Base-by-base conservation (phyloP, 768 basidiomycete species). In the Mrakia gelida region DNA sequence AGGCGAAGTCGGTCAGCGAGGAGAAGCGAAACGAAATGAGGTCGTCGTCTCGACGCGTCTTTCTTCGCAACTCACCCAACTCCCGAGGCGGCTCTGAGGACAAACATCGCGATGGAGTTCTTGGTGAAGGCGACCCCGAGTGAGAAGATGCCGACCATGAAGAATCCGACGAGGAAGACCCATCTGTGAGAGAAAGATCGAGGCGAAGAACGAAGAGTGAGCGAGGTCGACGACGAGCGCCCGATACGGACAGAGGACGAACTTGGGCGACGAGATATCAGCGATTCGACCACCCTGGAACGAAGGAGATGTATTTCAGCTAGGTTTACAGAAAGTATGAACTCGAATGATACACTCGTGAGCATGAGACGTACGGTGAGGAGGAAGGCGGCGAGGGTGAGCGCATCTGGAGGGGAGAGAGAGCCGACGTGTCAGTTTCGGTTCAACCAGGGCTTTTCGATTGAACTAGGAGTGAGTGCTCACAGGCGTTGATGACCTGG, bases 81-180 rank as follows among this genome's bases (percentile, higher is more conserved):
- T 23, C 89, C 89, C 79, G 84, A 87, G 8, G 89, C 74, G 3
- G 87, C 89, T 80, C 89, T 85, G 0, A 90, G 81, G 67, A 89
- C 84, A 52, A 89, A 84, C 65, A 90, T 83, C 0, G 83, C 85
- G 67, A 88, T 86, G 80, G 88, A 86, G 81, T 85, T 83, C 26
- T 75, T 75, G 32, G 85, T 83, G 79, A 89, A 89, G 41, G 88
- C 88, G 30, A 84, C 84, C 30, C 85, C 84, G 23, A 89, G 79
- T 13, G 87, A 86, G 49, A 88, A 83, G 52, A 87, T 63, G 7
- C 87, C 87, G 28, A 90, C 83, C 7, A 80, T 79, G 30, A 81
- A 74, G 38, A 87, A 81, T 10, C 89, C 88, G 0, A 73, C 72
- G 28, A 87, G 79, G 81, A 89, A 89, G 49, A 83, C 76, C 61